Conservation (phyloP, 495 filamentous ascomycete genomes). For the Daldinia caldariorum region DNA sequence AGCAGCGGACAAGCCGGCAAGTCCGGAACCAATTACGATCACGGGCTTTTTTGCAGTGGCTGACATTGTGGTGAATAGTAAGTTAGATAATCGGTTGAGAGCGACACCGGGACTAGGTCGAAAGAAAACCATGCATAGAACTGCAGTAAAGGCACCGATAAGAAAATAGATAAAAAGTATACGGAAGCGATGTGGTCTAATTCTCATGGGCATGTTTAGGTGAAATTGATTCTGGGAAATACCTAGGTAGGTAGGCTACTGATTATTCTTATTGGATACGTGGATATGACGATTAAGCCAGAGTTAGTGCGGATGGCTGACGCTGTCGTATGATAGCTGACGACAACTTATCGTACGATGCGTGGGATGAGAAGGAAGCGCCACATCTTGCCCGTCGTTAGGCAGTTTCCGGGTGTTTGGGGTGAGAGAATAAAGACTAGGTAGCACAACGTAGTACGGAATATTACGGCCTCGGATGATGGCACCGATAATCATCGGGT, state of each 20-base stretch:
- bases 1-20: conserved; percentile 62
- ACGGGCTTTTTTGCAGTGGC: conserved; percentile 42
- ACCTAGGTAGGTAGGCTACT: too few species aligned
- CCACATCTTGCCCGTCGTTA: conserved; percentile 11
- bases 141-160: conserved; percentile 39
- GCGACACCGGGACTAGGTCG: conserved; percentile 14
- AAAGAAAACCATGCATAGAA: conserved; percentile 42
- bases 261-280: conserved; percentile 21
- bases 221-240: conserved; percentile 2
- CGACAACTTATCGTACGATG: conserved; percentile 35
- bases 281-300: conserved; percentile 11
- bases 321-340: conserved; percentile 36
- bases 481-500: not conserved
- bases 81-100: conserved; percentile 16
- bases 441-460: not conserved
- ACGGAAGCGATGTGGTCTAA: conserved; percentile 36
- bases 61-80: conserved; percentile 17
- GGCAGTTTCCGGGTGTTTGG: conserved; percentile 5
- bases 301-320: conserved; percentile 16
- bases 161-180: conserved; percentile 34
- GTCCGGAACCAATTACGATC: conserved; percentile 62
- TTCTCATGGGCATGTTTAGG: conserved; percentile 26
- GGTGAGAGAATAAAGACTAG: not conserved
- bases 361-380: conserved; percentile 34
- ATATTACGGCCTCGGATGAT: not conserved